A percentile compares a stretch with the other conserved stretches of the same genome.
Conservation (phyloP, 2,329 filamentous ascomycete species). For the Cercospora janseana region DNA sequence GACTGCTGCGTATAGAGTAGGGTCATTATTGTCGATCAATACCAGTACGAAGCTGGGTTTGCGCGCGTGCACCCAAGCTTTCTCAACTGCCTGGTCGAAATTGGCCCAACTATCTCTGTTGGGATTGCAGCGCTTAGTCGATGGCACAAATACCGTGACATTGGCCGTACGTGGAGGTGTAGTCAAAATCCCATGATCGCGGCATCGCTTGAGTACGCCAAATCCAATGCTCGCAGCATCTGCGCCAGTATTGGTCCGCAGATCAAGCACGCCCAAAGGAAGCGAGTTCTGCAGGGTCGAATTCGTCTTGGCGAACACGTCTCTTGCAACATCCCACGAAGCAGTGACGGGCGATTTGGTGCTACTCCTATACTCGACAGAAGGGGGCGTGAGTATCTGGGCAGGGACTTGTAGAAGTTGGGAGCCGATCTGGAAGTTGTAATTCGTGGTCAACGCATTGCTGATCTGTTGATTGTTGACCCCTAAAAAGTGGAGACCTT, state of each 20-base stretch:
- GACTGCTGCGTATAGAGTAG: constrained; percentile 2
- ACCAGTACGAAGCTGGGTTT: constrained; percentile 3
- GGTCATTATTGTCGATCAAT: constrained; percentile 1
- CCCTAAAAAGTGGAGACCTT: neutral
- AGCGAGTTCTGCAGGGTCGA: neutral
- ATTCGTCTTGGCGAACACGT: neutral
- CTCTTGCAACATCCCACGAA: constrained; percentile 1
- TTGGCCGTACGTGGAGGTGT: neutral
- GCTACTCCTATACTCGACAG: neutral
- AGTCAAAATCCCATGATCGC: neutral
- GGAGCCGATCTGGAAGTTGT: neutral
- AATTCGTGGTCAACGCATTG: neutral
- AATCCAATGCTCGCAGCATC: neutral
- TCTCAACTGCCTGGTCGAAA: neutral
- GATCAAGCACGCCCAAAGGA: neutral
- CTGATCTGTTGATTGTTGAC: neutral
- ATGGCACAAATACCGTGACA: neutral
- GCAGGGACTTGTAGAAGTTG: constrained; percentile 5
- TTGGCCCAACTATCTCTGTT: neutral
- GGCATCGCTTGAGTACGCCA: neutral
- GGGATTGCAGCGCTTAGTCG: neutral
- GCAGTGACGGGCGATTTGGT: neutral
- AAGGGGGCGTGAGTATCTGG: neutral
- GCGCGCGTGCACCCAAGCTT: neutral
- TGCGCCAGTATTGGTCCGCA: neutral